Evolutionary conservation across 1,284 basidiomycete genomes (phyloP), one percentile per base, ranked within the genome.

Genomic region (Mycena citricolor): DNA sequence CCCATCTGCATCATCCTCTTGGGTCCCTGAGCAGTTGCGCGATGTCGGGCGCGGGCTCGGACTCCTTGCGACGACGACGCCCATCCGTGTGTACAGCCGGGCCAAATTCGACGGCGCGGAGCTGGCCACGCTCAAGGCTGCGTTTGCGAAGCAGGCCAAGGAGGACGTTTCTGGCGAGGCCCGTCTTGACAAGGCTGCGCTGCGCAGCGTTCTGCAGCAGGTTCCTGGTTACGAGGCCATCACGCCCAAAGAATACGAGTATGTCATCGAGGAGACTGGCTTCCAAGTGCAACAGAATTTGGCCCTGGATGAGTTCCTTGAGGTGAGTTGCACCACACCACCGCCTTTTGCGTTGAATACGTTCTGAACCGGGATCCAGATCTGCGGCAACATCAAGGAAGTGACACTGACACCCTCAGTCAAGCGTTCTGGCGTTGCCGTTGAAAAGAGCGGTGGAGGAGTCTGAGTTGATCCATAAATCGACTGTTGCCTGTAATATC

Each of bases 391-490:
- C 38, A 67, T 94, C 51, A 91, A 91, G 63, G 89, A 93, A 55
- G 76, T 92, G 14, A 77, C 77, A 44, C 80, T 81, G 59, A 69
- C 73, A 39, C 83, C 72, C 61, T 67, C 63, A 42, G 66, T 59
- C 17, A 54, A 79, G 54, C 70, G 83, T 46, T 65, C 67, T 49
- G 73, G 76, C 51, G 92, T 91, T 47, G 89, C 90, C 2, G 89
- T 93, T 13, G 89, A 92, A 69, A 84, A 87, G 73, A 86, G 83
- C 49, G 90, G 89, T 45, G 90, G 90, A 36, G 90, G 88, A 45
- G 84, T 88, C 5, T 89, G 66, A 76, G 37, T 10, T 28, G 21
- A 22, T 42, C 34, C 6, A 36, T 7, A 20, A n/a, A n/a, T n/a
- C n/a, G n/a, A n/a, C n/a, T n/a, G n/a, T n/a, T n/a, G n/a, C n/a